These are phyloP conservation scores for Candida jianshihensis DNA, from an alignment of 805 yeast genomes.

Conservation along the genomic window DNA sequence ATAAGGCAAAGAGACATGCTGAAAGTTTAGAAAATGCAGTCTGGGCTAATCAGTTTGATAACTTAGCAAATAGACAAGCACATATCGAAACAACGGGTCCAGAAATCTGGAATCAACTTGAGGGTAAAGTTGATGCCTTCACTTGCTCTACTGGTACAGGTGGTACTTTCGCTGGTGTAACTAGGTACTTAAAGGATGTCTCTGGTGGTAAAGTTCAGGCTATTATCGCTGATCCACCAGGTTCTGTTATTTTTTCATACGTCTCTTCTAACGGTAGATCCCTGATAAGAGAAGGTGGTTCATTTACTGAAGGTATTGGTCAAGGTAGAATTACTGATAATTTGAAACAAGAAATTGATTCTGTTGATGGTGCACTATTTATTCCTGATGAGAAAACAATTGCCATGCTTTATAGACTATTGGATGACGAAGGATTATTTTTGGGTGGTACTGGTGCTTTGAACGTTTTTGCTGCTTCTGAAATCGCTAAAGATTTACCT, in stretches of 20 bases:
- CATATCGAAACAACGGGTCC: conserved; percentile 91
- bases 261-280: conserved; percentile 64
- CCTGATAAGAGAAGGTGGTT: conserved; percentile 68
- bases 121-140: conserved; percentile 75
- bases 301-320: conserved; percentile 95
- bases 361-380: conserved; percentile 73
- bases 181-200: conserved; percentile 68
- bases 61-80: conserved; percentile 79
- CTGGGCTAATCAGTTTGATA: conserved; percentile 92
- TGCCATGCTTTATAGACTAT: conserved; percentile 71
- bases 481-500: conserved; percentile 69
- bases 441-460: conserved; percentile 88
- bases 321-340: conserved; percentile 90
- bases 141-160: conserved; percentile 93
- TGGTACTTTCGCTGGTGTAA: conserved; percentile 83
- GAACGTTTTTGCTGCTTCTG: conserved; percentile 83
- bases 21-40: conserved; percentile 70
- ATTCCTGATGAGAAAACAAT: conserved; percentile 78
- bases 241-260: conserved; percentile 76
- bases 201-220: conserved; percentile 56
- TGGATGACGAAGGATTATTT: conserved; percentile 86
- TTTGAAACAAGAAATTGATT: conserved; percentile 60
- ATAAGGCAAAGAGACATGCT: conserved; percentile 82
- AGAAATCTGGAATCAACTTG: conserved; percentile 80
- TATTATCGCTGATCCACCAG: conserved; percentile 89